Percentiles rank a stretch among this genome's conserved stretches.
These are phyloP conservation scores for Citrullus colocynthis DNA, from an alignment of 306 rosid genomes.

Conservation along the genomic window DNA sequence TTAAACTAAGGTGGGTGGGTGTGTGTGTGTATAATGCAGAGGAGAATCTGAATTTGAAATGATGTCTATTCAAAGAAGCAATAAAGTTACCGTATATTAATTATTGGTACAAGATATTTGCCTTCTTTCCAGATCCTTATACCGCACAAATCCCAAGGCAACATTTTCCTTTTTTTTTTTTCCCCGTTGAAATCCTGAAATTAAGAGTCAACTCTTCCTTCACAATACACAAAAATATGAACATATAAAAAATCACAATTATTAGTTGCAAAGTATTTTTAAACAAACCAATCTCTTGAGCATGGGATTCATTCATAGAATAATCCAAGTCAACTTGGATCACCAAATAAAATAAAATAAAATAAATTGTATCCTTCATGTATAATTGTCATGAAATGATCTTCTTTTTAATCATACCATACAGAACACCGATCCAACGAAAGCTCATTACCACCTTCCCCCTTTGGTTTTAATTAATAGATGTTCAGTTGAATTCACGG, in stretches of 20 bases:
- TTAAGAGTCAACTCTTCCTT: background rate
- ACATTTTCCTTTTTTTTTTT: background rate
- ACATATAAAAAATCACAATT: background rate
- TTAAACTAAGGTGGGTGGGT: background rate
- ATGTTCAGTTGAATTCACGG: constrained; percentile 3
- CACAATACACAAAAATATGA: background rate
- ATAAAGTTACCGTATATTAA: background rate
- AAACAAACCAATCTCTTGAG: background rate
- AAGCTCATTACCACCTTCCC: constrained; percentile 15
- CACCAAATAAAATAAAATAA: background rate
- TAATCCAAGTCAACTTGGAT: background rate
- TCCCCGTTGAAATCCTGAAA: background rate
- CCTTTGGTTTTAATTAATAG: background rate
- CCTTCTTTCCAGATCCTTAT: background rate
- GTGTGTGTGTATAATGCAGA: background rate
- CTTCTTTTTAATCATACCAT: background rate
- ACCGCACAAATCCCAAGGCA: background rate
- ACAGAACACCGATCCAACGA: background rate
- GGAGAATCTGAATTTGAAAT: background rate
- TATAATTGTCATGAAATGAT: background rate
- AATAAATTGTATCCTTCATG: background rate
- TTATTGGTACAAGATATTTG: background rate
- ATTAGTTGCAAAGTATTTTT: background rate
- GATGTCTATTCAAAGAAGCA: background rate
- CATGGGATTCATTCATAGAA: background rate